Percentiles rank a stretch among this genome's conserved stretches.
phyloP scores from a whole-genome alignment of 2,329 filamentous ascomycete genomes.

The Neurospora sp. region DNA sequence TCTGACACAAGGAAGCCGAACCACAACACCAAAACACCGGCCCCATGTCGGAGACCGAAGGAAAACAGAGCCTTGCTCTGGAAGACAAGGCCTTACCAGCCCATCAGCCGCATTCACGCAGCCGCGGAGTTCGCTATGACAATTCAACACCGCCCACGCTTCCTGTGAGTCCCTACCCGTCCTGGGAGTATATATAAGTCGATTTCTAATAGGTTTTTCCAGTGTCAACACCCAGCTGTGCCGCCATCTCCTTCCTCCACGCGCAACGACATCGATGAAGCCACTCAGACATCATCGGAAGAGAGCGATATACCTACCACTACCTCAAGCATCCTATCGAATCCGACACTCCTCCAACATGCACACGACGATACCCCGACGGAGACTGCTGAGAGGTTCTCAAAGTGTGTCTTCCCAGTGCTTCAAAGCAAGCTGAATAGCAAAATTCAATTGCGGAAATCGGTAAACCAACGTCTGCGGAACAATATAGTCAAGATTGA shows the following conservation, averaged over 20 bases:
- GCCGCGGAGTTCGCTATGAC: neutral
- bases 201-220: too few species aligned
- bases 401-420: neutral
- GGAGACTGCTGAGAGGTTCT: neutral
- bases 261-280: neutral
- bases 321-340: neutral
- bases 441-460: neutral
- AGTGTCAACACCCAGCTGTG: neutral
- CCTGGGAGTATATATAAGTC: neutral
- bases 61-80: neutral
- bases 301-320: too few species aligned
- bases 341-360: neutral
- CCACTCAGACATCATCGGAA: neutral
- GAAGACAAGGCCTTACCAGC: neutral
- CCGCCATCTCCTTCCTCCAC: neutral
- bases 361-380: neutral
- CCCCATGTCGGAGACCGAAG: neutral
- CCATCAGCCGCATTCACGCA: neutral
- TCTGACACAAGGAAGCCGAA: neutral
- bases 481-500: neutral
- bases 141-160: neutral
- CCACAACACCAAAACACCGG: neutral
- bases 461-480: neutral
- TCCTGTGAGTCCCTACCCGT: neutral
- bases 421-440: neutral